Conservation (phyloP, 2,329 filamentous ascomycete genomes). For the Scorias spongiosa region DNA sequence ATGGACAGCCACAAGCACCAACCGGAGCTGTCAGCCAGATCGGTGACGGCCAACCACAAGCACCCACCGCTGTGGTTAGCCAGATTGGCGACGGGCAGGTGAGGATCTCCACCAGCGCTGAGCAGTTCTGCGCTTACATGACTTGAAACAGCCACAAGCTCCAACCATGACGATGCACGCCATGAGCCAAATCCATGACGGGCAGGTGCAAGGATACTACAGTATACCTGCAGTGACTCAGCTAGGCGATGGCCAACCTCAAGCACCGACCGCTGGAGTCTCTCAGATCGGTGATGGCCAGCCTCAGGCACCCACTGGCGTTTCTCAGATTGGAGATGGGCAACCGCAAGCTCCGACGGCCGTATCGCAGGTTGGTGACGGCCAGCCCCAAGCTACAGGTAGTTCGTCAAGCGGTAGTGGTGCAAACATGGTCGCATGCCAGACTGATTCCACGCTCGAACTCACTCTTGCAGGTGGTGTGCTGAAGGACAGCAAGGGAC, state of each 20-base stretch:
- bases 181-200: neutral
- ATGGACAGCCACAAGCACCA: neutral
- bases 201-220: neutral
- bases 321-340: slow-evolving; percentile 8
- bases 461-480: slow-evolving; percentile 14
- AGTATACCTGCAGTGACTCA: slow-evolving; percentile 2
- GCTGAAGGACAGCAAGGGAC: slow-evolving; percentile 44
- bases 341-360: slow-evolving; percentile 6
- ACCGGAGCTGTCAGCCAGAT: neutral
- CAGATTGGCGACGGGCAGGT: neutral
- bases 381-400: slow-evolving; percentile 1
- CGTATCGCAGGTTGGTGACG: slow-evolving; percentile 1
- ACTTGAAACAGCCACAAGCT: neutral
- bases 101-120: neutral
- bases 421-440: neutral
- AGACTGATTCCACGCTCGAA: neutral
- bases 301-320: slow-evolving; percentile 2
- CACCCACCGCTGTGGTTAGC: neutral
- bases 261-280: slow-evolving; percentile 2
- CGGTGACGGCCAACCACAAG: neutral
- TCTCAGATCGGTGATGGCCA: slow-evolving; percentile 6
- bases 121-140: too few species aligned
- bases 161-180: neutral
- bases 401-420: neutral
- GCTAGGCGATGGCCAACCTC: slow-evolving; percentile 6